phyloP scores from a whole-genome alignment of 2,329 filamentous ascomycete genomes.

The Sphaceloma murrayae region DNA sequence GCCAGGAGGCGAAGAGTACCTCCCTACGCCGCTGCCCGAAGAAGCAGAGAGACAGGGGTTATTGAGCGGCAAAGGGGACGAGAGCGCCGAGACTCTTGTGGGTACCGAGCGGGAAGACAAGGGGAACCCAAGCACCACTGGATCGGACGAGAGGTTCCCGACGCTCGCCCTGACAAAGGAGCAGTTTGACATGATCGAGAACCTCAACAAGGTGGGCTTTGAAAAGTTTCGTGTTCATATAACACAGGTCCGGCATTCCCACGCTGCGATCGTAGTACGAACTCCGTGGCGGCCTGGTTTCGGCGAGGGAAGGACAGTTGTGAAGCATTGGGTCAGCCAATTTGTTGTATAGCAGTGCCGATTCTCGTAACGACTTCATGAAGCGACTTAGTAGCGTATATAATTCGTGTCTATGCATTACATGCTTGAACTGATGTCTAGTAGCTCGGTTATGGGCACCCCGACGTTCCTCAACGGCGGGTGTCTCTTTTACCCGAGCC shows the following conservation, averaged over 20 bases:
- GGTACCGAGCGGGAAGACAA: conserved; percentile 40
- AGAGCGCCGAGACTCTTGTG: conserved; percentile 27
- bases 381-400: neutral
- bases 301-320: conserved; percentile 65
- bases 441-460: too few relatives aligned
- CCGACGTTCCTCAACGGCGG: too few relatives aligned
- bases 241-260: conserved; percentile 66
- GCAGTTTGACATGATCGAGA: conserved; percentile 78
- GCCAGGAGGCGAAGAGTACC: conserved; percentile 58
- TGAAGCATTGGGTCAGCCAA: conserved; percentile 69
- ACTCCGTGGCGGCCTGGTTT: conserved; percentile 54
- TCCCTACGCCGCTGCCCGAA: conserved; percentile 41
- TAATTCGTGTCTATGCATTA: neutral
- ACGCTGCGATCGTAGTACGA: conserved; percentile 83
- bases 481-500: too few relatives aligned
- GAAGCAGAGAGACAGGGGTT: conserved; percentile 12
- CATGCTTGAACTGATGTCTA: too few relatives aligned
- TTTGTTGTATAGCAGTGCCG: conserved; percentile 45
- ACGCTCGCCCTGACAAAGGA: conserved; percentile 67
- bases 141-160: conserved; percentile 36
- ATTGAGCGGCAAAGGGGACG: neutral
- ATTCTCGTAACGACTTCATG: neutral
- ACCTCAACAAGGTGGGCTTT: conserved; percentile 56
- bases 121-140: too few relatives aligned
- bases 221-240: conserved; percentile 60